These are phyloP conservation scores for Oemleria cerasiformis DNA, from an alignment of 306 rosid genomes.

Conservation along the genomic window DNA sequence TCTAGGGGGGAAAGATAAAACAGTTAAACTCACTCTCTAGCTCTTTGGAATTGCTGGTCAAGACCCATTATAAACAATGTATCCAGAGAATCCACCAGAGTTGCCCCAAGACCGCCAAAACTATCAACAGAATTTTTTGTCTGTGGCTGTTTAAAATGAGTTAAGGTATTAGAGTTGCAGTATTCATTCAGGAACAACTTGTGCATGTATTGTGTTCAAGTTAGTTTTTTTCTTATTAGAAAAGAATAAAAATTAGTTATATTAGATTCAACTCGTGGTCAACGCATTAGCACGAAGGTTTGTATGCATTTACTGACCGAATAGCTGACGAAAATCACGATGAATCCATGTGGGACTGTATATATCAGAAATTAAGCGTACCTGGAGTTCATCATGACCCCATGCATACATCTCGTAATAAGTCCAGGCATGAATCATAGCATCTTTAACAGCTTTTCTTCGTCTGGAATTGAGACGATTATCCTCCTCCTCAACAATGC, in stretches of 20 bases:
- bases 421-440: slow-evolving; percentile 56
- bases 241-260: background rate
- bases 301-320: too few species aligned
- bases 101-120: slow-evolving; percentile 69
- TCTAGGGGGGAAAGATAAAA: background rate
- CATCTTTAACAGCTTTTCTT: slow-evolving; percentile 49
- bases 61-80: slow-evolving; percentile 69
- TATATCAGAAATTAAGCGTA: background rate
- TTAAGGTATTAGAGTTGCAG: slow-evolving; percentile 23
- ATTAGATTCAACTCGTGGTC: background rate
- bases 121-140: slow-evolving; percentile 40
- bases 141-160: slow-evolving; percentile 49
- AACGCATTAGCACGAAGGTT: background rate
- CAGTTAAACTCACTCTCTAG: slow-evolving; percentile 49
- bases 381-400: slow-evolving; percentile 74
- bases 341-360: background rate
- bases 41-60: slow-evolving; percentile 52
- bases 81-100: slow-evolving; percentile 64
- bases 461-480: slow-evolving; percentile 41
- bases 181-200: background rate
- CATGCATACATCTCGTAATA: slow-evolving; percentile 65
- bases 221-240: background rate
- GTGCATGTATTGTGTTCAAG: background rate
- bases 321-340: too few species aligned
- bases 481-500: slow-evolving; percentile 23